These are phyloP conservation scores for Mycothermus thermophilus DNA, from an alignment of 495 filamentous ascomycete genomes.

Conservation along the genomic window DNA sequence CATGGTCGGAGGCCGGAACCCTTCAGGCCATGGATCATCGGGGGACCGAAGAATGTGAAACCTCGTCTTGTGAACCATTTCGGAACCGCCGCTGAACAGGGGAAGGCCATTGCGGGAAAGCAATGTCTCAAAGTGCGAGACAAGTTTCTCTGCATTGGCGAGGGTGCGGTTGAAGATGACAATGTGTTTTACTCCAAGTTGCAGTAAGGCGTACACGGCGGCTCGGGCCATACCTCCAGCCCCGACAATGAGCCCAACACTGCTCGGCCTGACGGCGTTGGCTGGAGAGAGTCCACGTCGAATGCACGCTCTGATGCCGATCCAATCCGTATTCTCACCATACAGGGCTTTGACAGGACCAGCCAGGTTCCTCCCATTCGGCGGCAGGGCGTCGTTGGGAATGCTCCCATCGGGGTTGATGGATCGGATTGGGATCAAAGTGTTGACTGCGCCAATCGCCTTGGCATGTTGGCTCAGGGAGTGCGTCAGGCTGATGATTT, in stretches of 20 bases:
- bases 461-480: slow-evolving; percentile 56
- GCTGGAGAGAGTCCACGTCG: slow-evolving; percentile 58
- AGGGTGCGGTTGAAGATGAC: slow-evolving; percentile 54
- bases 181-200: slow-evolving; percentile 58
- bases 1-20: slow-evolving; percentile 46
- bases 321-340: slow-evolving; percentile 71
- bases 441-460: slow-evolving; percentile 65
- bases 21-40: slow-evolving; percentile 47
- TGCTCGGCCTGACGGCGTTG: slow-evolving; percentile 52
- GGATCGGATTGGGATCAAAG: slow-evolving; percentile 54
- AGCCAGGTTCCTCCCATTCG: slow-evolving; percentile 44
- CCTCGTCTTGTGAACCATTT: slow-evolving; percentile 32
- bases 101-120: slow-evolving; percentile 16
- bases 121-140: slow-evolving; percentile 45
- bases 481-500: slow-evolving; percentile 48
- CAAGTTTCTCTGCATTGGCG: slow-evolving; percentile 46
- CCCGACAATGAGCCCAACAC: slow-evolving; percentile 54
- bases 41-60: slow-evolving; percentile 44
- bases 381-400: slow-evolving; percentile 42
- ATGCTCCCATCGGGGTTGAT: slow-evolving; percentile 42
- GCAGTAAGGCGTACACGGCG: slow-evolving; percentile 61
- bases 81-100: slow-evolving; percentile 35
- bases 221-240: slow-evolving; percentile 67
- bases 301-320: slow-evolving; percentile 50
- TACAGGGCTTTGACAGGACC: slow-evolving; percentile 54